Conservation (phyloP, 129 eudicot species). For the Dittrichia graveolens region DNA sequence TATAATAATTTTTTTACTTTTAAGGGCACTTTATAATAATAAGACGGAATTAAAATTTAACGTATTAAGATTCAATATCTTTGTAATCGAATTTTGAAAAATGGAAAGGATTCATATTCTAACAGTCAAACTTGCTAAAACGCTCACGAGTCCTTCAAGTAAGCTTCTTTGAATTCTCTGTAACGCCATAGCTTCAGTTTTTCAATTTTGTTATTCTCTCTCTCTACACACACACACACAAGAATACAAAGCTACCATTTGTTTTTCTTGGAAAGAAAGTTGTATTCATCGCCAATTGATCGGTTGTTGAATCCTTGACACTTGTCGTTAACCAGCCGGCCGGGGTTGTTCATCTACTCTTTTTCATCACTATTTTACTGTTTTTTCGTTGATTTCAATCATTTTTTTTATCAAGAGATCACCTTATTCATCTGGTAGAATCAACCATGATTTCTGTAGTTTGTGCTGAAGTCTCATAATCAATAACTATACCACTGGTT, state of each 20-base stretch:
- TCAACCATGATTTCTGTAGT: not conserved
- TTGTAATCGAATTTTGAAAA: too few relatives aligned
- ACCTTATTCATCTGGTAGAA: not conserved
- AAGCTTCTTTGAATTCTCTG: conserved; percentile 18
- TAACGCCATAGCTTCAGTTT: conserved; percentile 31
- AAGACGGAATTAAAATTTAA: not conserved
- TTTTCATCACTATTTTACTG: conserved; percentile 26
- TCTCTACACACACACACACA: conserved; percentile 1
- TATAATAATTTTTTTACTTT: too few relatives aligned
- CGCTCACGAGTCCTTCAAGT: conserved; percentile 38
- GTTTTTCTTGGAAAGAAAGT: conserved; percentile 15
- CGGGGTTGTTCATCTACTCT: conserved; percentile 32
- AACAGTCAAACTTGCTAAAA: conserved; percentile 45
- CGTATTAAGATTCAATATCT: conserved; percentile 1
- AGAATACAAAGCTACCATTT: conserved; percentile 19
- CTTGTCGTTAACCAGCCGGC: conserved; percentile 41
- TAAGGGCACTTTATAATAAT: too few relatives aligned
- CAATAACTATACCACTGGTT: conserved; percentile 5
- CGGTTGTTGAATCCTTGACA: conserved; percentile 21
- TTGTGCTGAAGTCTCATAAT: conserved; percentile 10
- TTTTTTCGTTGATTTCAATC: not conserved
- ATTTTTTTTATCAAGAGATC: conserved; percentile 8
- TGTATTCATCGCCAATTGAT: conserved; percentile 30
- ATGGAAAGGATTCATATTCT: conserved; percentile 8
- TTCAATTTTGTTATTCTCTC: conserved; percentile 12